Conservation (phyloP, 2,329 filamentous ascomycete genomes). For the Clarireedia paspali region DNA sequence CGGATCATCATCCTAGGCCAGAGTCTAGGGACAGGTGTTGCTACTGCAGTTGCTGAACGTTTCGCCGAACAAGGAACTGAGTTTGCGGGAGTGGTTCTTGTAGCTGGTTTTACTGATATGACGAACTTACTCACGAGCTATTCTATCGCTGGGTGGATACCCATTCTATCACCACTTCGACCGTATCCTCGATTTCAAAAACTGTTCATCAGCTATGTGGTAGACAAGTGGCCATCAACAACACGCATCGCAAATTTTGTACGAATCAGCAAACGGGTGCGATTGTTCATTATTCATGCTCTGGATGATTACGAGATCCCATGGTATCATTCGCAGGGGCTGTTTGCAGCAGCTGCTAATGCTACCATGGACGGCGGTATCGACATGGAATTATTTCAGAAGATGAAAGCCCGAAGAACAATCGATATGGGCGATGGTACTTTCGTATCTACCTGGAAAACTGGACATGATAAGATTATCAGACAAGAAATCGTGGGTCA, state of each 20-base stretch:
- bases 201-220: slow-evolving; percentile 53
- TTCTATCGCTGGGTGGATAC: slow-evolving; percentile 68
- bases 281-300: slow-evolving; percentile 71
- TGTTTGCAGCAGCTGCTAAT: slow-evolving; percentile 54
- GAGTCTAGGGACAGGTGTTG: slow-evolving; percentile 81
- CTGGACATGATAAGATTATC: slow-evolving; percentile 26
- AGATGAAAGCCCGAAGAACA: slow-evolving; percentile 27
- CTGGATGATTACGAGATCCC: slow-evolving; percentile 77
- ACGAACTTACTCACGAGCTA: slow-evolving; percentile 67
- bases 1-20: slow-evolving; percentile 80
- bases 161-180: slow-evolving; percentile 68
- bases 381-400: slow-evolving; percentile 18
- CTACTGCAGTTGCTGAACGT: slow-evolving; percentile 63
- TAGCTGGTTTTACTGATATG: slow-evolving; percentile 72
- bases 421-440: slow-evolving; percentile 28
- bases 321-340: slow-evolving; percentile 57
- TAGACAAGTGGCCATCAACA: slow-evolving; percentile 77
- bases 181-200: slow-evolving; percentile 56
- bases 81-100: slow-evolving; percentile 73
- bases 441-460: slow-evolving; percentile 29
- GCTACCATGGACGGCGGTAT: slow-evolving; percentile 36
- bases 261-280: slow-evolving; percentile 44
- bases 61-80: slow-evolving; percentile 53
- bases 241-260: slow-evolving; percentile 54
- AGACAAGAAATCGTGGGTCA: slow-evolving; percentile 27